Conservation (phyloP, 140 eudicot species). For the Anethum foeniculum region DNA sequence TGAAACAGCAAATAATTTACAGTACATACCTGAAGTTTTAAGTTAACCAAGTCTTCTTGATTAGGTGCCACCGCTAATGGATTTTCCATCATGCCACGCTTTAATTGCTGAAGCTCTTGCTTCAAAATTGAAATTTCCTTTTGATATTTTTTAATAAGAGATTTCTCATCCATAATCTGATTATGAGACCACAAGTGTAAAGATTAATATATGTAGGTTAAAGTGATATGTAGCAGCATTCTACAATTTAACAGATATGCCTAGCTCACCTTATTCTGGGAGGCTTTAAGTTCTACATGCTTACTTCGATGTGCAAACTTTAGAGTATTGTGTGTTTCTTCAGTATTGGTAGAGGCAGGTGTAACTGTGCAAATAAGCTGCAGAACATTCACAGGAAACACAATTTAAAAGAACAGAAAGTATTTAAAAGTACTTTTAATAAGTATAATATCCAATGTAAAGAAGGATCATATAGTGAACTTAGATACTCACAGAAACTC, state of each 20-base stretch:
- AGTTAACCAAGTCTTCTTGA: constrained; percentile 63
- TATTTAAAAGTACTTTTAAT: background rate
- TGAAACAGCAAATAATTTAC: background rate
- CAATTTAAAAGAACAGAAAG: background rate
- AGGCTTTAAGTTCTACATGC: constrained; percentile 68
- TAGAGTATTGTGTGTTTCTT: constrained; percentile 85
- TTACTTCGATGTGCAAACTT: constrained; percentile 83
- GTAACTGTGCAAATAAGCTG: constrained; percentile 93
- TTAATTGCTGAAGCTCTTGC: constrained; percentile 74
- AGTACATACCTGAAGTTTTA: constrained; percentile 68
- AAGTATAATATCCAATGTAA: background rate
- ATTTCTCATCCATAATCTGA: constrained; percentile 85
- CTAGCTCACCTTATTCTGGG: constrained; percentile 68
- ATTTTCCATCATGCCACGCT: constrained; percentile 61
- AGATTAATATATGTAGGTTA: constrained; percentile 2
- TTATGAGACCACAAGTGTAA: constrained; percentile 14
- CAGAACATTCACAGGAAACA: constrained; percentile 14
- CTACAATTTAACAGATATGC: background rate
- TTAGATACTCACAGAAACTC: constrained; percentile 65
- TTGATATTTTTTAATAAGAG: constrained; percentile 86
- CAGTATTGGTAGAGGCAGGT: constrained; percentile 76
- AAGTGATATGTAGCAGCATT: constrained; percentile 1
- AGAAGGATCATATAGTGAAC: background rate
- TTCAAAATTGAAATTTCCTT: constrained; percentile 66
- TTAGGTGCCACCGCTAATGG: constrained; percentile 37